Evolutionary conservation across 148 eudicot species (phyloP), one percentile per base, ranked within the genome.

Genomic region (Chenopodium suecicum): DNA sequence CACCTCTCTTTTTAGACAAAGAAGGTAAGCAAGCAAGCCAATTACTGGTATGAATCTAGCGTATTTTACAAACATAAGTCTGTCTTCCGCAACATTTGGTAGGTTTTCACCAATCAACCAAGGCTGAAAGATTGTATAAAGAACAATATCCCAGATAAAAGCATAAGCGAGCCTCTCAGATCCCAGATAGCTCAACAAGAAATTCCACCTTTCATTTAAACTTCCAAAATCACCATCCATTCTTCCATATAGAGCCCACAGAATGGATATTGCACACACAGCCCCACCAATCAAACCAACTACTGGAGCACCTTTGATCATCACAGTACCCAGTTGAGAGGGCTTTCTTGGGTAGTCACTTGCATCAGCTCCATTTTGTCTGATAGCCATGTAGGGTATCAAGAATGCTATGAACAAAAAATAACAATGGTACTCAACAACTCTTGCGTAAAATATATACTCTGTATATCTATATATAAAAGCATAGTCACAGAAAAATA

Each of bases 321-420:
- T 91, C 72, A 88, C 73, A n/a, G 86, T 70, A 72, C 91, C 93
- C 31, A 95, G 87, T 72, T 80, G 89, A 79, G 98, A 92, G 25
- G 90, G 83, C 81, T 89, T 83, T 84, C 78, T 92, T 44, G 90
- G 89, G 78, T 84, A 69, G 79, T 78, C n/a, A 70, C 84, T 83
- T 19, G 77, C 79, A 69, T 91, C 90, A 56, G 83, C 82, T 78
- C 89, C 79, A 77, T 95, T 92, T 65, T 93, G 87, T 75, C 98
- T 94, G 71, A 95, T 84, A 69, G 98, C 98, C 98, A 95, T 92
- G 90, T 93, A 95, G 47, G 98, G 98, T 81, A 95, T 95, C 79
- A 95, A 89, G 84, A 95, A 93, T 80, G 98, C 98, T 95, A 92
- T 77, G 74, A 86, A 27, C 27, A 34, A 13, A 52, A 50, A 17